A percentile compares a stretch with the other conserved stretches of the same genome.
Evolutionary conservation across 2,329 filamentous ascomycete species (phyloP).

Genomic region (Diaporthe vexans): DNA sequence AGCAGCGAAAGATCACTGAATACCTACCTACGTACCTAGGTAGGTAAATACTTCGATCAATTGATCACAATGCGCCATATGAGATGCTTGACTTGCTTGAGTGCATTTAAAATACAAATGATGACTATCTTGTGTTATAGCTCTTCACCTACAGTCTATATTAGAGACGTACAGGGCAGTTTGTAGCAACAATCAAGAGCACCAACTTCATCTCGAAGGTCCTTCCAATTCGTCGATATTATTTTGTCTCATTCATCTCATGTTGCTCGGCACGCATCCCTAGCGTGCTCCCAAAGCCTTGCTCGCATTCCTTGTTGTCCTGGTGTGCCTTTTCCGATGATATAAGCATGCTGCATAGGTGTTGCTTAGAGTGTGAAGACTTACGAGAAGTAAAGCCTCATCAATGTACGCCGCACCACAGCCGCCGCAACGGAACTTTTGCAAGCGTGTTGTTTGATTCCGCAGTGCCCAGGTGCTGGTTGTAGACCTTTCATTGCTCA

Average conservation of each 20-base stretch:
- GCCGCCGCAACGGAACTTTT: neutral
- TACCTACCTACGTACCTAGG: no score
- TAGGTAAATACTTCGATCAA: no score
- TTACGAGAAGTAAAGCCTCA: neutral
- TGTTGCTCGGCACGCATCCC: neutral
- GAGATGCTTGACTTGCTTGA: neutral
- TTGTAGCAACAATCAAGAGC: no score
- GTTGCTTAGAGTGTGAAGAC: neutral
- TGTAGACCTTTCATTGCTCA: conserved; percentile 1
- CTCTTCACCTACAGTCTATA: no score
- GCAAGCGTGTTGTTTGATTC: conserved; percentile 1
- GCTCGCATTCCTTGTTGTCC: neutral
- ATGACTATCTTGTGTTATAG: neutral
- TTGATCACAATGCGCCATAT: no score
- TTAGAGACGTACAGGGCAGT: neutral
- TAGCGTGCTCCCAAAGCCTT: no score
- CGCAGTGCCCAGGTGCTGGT: neutral
- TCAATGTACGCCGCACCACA: conserved; percentile 9
- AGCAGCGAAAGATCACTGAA: neutral
- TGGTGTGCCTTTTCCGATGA: neutral
- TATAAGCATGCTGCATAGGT: neutral
- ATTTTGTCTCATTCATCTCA: neutral
- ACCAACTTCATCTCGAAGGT: neutral
- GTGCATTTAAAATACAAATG: neutral
- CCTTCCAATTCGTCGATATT: neutral